Base-by-base conservation (phyloP, 192 early-diverging fungal genomes). In the Phlyctochytrium planicorne region DNA sequence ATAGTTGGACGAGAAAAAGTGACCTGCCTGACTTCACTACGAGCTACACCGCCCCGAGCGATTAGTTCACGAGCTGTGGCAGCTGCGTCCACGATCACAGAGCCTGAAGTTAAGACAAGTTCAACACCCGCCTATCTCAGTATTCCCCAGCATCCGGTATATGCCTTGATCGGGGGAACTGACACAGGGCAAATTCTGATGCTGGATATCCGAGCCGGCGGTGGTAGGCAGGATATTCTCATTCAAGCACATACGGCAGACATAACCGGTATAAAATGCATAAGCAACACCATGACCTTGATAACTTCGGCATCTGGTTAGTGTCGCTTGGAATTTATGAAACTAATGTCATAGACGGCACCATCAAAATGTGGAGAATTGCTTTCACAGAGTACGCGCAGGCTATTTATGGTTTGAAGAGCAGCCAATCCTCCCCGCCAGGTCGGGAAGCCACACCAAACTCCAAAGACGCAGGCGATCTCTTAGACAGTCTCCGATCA, bases 111-210 rank as follows among this genome's bases (percentile, higher is more conserved):
- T n/a, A n/a, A n/a, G n/a, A n/a, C n/a, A n/a, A n/a, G n/a, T n/a
- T n/a, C n/a, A n/a, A n/a, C n/a, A n/a, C n/a, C n/a, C n/a, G n/a
- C n/a, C n/a, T n/a, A 55, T 29, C 24, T 68, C 10, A 68, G 57
- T 12, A 52, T 14, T 34, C 35, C 57, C 14, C 59, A 52, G 27
- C 37, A 25, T 30, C 69, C 75, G 30, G 69, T 75, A n/a, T 84
- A 64, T 60, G 66, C 65, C 23, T 32, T 84, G 23, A 52, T 86
- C 31, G 71, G 75, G 23, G 82, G 80, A 4, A 82, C 80, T 1
- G 75, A 84, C 36, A 73, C 66, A 25, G 82, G 82, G 20, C 82
- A 84, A 63, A 66, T 84, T 60, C 68, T 80, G 3, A 47, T 78
- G 3, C 34, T 78, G 31, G 82, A 84, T 69, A 63, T 80, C 32